These are phyloP conservation scores for Sugiyamaella qingdaonensis DNA, from an alignment of 805 yeast genomes.

Conservation along the genomic window DNA sequence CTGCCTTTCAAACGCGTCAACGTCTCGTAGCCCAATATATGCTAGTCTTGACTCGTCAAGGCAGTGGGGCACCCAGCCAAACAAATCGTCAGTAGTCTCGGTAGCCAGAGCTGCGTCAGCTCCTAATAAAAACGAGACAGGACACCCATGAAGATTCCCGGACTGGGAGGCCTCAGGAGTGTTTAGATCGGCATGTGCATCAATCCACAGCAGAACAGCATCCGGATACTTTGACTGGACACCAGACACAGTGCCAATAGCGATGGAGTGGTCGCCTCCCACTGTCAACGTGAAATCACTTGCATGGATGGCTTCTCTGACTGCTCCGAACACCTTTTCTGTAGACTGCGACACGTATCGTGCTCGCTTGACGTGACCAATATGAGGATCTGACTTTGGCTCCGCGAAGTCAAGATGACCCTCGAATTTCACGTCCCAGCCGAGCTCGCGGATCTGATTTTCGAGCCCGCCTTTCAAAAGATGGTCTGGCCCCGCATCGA, in stretches of 20 bases:
- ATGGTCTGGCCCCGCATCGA: conserved; percentile 88
- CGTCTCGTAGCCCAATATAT: conserved; percentile 91
- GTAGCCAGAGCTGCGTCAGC: conserved; percentile 42
- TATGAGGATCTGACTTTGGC: conserved; percentile 48
- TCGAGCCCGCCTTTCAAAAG: conserved; percentile 69
- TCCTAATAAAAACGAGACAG: conserved; percentile 87
- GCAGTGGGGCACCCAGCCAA: conserved; percentile 72
- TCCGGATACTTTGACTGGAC: conserved; percentile 75
- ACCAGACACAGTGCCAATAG: conserved; percentile 88
- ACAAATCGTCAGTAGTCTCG: conserved; percentile 50
- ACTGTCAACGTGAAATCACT: conserved; percentile 69
- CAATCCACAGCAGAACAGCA: conserved; percentile 91
- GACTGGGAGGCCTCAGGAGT: conserved; percentile 77
- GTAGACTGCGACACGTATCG: conserved; percentile 72
- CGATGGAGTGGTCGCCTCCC: conserved; percentile 97
- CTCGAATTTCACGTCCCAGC: conserved; percentile 59
- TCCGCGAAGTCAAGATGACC: conserved; percentile 31
- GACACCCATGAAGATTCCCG: conserved; percentile 96
- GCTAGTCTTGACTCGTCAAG: conserved; percentile 71
- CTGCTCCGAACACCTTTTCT: conserved; percentile 57
- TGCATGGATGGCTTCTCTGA: conserved; percentile 45
- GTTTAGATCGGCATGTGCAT: conserved; percentile 97
- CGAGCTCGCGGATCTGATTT: conserved; percentile 57
- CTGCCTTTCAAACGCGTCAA: conserved; percentile 78
- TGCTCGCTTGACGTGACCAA: conserved; percentile 63